These are phyloP conservation scores for Hydrangea macrophylla DNA, from an alignment of 148 eudicot genomes.

Conservation along the genomic window DNA sequence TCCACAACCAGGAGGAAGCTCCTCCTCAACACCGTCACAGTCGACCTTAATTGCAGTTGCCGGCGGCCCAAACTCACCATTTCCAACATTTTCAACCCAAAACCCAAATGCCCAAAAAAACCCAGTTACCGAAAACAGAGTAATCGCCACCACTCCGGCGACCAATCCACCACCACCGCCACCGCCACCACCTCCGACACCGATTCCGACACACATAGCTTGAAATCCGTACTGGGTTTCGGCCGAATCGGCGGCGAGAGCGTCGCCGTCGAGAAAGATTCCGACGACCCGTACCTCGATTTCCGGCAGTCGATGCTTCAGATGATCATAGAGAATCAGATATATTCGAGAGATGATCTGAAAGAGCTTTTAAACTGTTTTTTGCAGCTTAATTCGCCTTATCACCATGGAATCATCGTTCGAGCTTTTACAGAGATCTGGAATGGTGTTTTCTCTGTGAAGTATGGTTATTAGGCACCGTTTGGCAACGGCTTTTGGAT, in stretches of 20 bases:
- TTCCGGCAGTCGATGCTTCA: slow-evolving; percentile 87
- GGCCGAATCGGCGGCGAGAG: slow-evolving; percentile 59
- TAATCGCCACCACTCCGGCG: background rate
- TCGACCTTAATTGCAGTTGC: slow-evolving; percentile 46
- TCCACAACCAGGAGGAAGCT: slow-evolving; percentile 25
- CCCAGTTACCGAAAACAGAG: slow-evolving; percentile 3
- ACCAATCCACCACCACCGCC: slow-evolving; percentile 24
- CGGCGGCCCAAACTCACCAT: slow-evolving; percentile 39
- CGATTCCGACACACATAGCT: slow-evolving; percentile 24
- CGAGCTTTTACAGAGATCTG: slow-evolving; percentile 89
- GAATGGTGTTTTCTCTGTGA: slow-evolving; percentile 50
- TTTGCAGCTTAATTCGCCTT: slow-evolving; percentile 77
- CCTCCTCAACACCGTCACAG: slow-evolving; percentile 35
- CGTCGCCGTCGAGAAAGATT: slow-evolving; percentile 86
- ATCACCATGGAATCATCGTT: slow-evolving; percentile 65
- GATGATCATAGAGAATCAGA: slow-evolving; percentile 85
- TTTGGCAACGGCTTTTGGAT: too few relatives aligned
- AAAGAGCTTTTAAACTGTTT: slow-evolving; percentile 77
- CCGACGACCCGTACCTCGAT: slow-evolving; percentile 83
- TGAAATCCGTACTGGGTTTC: slow-evolving; percentile 40
- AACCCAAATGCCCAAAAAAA: slow-evolving; percentile 15
- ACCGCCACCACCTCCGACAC: slow-evolving; percentile 7
- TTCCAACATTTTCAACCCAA: slow-evolving; percentile 44
- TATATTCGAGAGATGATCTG: slow-evolving; percentile 65
- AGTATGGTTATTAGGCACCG: too few relatives aligned